Evolutionary conservation across 768 basidiomycete species (phyloP).

Genomic region (Tulasnella sp.): DNA sequence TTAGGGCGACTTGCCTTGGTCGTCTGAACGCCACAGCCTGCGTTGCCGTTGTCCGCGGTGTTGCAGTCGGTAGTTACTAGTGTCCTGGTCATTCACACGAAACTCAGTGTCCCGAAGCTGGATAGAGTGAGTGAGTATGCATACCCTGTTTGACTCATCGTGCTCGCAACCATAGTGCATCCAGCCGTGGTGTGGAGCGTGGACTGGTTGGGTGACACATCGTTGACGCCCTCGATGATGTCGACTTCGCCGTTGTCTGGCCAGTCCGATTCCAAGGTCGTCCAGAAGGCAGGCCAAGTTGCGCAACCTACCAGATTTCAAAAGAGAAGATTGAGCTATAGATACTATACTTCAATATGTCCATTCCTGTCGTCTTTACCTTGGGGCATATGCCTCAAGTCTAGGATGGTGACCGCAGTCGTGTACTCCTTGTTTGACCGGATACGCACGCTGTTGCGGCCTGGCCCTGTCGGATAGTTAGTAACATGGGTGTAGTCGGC

Average conservation of each 20-base stretch:
- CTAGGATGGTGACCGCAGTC: not conserved
- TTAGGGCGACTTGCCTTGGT: not conserved
- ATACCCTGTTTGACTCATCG: constrained; percentile 13
- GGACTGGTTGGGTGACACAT: constrained; percentile 7
- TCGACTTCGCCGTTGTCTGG: constrained; percentile 16
- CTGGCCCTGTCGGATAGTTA: constrained; percentile 3
- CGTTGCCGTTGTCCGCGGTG: constrained; percentile 19
- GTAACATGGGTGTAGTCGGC: constrained; percentile 9
- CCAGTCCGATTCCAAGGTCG: not conserved
- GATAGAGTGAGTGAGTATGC: not conserved
- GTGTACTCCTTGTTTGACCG: constrained; percentile 12
- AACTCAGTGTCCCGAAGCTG: not conserved
- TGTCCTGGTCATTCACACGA: not conserved
- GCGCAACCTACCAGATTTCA: not conserved
- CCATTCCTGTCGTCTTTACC: too few relatives aligned
- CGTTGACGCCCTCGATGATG: constrained; percentile 19
- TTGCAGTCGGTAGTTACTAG: constrained; percentile 10
- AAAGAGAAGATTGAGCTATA: not conserved
- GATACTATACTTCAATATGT: not conserved
- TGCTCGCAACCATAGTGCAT: constrained; percentile 15
- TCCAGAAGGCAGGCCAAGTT: constrained; percentile 20
- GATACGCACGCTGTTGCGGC: constrained; percentile 12
- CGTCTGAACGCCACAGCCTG: constrained; percentile 24
- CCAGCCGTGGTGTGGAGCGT: constrained; percentile 15
- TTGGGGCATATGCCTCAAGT: constrained; percentile 13